Conservation (phyloP, 495 filamentous ascomycete species). For the Xylaria bambusicola region DNA sequence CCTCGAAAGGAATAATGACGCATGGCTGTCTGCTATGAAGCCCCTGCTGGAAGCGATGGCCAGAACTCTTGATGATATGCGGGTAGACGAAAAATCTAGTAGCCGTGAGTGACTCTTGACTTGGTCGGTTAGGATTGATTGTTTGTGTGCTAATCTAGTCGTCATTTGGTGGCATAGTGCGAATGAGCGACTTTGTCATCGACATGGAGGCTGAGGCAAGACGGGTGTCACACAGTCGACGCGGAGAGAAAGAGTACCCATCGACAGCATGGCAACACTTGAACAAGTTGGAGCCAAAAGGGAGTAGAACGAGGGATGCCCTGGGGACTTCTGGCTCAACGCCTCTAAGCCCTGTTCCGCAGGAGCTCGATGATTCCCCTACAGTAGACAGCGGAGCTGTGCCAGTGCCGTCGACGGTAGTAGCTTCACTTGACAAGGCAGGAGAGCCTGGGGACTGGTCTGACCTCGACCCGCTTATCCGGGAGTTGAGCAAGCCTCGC, state of each 20-base stretch:
- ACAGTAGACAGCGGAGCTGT: not conserved
- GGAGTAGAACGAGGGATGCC: not conserved
- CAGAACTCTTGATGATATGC: constrained; percentile 25
- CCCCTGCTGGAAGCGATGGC: constrained; percentile 24
- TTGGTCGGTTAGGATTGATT: no score
- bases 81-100: constrained; percentile 18
- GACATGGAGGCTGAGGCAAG: constrained; percentile 15
- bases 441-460: constrained; percentile 6
- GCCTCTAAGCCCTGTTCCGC: not conserved
- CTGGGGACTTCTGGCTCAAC: not conserved
- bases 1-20: constrained; percentile 26
- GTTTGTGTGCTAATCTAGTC: not conserved
- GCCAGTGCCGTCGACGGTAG: not conserved
- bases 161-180: not conserved
- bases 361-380: constrained; percentile 5
- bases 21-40: constrained; percentile 26
- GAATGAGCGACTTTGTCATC: constrained; percentile 20
- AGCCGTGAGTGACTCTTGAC: constrained; percentile 19
- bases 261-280: not conserved
- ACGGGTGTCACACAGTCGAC: not conserved
- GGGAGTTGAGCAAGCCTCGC: constrained; percentile 5
- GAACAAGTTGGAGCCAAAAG: not conserved
- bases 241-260: not conserved
- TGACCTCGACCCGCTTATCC: constrained; percentile 11
- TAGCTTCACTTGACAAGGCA: not conserved